Conservation (phyloP, 2,329 filamentous ascomycete genomes). For the Stemphylium vesicarium region DNA sequence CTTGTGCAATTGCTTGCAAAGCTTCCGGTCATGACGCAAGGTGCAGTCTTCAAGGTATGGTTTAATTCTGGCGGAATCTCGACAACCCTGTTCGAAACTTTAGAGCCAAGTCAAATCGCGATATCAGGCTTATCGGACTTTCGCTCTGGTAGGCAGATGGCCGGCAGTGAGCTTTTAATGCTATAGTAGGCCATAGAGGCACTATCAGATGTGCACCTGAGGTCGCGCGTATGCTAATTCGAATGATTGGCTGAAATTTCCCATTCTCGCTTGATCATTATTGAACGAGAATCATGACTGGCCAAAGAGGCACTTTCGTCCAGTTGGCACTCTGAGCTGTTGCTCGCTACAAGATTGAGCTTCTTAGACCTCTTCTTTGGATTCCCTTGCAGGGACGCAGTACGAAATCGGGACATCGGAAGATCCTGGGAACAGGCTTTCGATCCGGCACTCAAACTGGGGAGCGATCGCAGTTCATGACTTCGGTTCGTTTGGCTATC, state of each 20-base stretch:
- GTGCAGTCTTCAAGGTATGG: background rate
- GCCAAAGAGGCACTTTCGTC: conserved; percentile 6
- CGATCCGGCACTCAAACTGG: background rate
- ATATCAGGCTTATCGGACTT: background rate
- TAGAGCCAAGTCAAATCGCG: background rate
- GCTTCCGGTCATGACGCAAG: background rate
- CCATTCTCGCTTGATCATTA: conserved; percentile 7
- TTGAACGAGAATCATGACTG: conserved; percentile 5
- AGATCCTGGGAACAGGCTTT: background rate
- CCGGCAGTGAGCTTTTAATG: background rate
- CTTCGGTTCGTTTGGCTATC: background rate
- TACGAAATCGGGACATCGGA: background rate
- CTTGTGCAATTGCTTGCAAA: background rate
- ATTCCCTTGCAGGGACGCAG: background rate
- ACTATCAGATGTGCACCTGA: background rate
- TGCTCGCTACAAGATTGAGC: background rate
- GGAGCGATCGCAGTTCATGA: background rate
- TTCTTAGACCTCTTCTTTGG: background rate
- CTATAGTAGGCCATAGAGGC: background rate
- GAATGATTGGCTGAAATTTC: background rate
- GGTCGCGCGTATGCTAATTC: background rate
- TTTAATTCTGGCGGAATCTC: background rate
- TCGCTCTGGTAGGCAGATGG: background rate
- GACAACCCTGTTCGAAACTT: background rate
- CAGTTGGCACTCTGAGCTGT: background rate